Base-by-base conservation (phyloP, 1,139 yeast genomes). In the Debaryomyces robertsiae region DNA sequence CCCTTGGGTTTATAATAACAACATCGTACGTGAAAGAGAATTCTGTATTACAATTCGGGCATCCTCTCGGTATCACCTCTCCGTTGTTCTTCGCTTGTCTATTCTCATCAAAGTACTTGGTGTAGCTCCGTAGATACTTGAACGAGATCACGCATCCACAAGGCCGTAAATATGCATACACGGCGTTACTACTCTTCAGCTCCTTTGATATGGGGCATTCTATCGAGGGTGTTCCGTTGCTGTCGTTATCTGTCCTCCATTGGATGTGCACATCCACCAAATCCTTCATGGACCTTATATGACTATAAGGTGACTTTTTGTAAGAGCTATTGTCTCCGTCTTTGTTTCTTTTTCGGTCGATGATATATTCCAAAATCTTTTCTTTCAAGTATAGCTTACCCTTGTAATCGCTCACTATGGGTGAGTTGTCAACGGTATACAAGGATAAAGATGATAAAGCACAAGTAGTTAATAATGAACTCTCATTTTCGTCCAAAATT, bases 351-450 rank as follows among this genome's bases (percentile, higher is more conserved):
- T 44, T 58, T 14, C 64, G 65, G 19, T 65, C 65, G 3, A 84
- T 57, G 13, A 86, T 57, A 56, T 75, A 72, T 52, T 83, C 84
- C 10, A 90, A 52, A 0, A 87, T 60, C 27, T 82, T 67, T 46
- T 84, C 90, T 50, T 86, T 87, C 48, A 82, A 77, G 58, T 78
- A 86, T n/a, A 90, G 54, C 27, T 69, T 60, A 0, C 97, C 97
- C 44, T 65, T 66, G 55, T 72, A 84, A 61, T 89, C 96, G 23
- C 90, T 78, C 5, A 84, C 87, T 3, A 88, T 66, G 3, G 63
- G 87, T n/a, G 45, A 44, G 3, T 42, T 38, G 9, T 42, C 43
- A 17, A 44, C 44, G 10, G 44, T 44, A 35, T 49, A 37, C 6
- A 71, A 48, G 1, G 68, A 60, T 10, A 62, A 52, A 6, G 63